These are phyloP conservation scores for Hemileccinum rubropunctum DNA, from an alignment of 768 basidiomycete genomes.

Conservation along the genomic window DNA sequence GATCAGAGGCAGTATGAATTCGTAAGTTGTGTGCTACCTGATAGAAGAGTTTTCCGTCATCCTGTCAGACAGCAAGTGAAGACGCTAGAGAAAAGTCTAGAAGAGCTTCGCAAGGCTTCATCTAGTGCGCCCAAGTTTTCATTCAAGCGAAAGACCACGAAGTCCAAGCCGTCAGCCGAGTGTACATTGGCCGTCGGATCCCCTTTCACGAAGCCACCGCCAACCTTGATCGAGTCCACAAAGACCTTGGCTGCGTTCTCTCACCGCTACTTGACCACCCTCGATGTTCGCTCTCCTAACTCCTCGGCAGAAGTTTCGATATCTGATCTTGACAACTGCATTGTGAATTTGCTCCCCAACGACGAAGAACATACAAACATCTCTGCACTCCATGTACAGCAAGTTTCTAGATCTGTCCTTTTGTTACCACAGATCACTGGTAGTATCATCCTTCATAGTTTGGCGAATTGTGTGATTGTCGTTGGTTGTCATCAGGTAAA, in stretches of 20 bases:
- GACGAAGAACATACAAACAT: constrained; percentile 7
- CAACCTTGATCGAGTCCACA: constrained; percentile 26
- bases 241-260: constrained; percentile 45
- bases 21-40: constrained; percentile 40
- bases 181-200: background rate
- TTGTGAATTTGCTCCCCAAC: constrained; percentile 60
- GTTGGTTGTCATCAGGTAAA: constrained; percentile 79
- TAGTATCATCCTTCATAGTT: constrained; percentile 68
- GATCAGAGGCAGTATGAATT: constrained; percentile 71
- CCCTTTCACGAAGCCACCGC: constrained; percentile 1
- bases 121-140: constrained; percentile 60
- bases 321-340: constrained; percentile 61
- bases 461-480: constrained; percentile 61
- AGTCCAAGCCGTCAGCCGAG: constrained; percentile 14
- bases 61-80: constrained; percentile 57
- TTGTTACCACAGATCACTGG: constrained; percentile 65
- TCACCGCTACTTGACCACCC: constrained; percentile 42
- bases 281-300: constrained; percentile 35
- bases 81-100: constrained; percentile 52
- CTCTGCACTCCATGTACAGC: constrained; percentile 38
- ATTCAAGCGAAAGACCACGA: constrained; percentile 53
- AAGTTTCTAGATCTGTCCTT: constrained; percentile 58
- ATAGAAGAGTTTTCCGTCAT: constrained; percentile 10
- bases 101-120: constrained; percentile 45
- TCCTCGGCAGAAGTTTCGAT: constrained; percentile 53